These are phyloP conservation scores for Leishmania martiniquensis DNA, from an alignment of 208 protist species.

Conservation along the genomic window DNA sequence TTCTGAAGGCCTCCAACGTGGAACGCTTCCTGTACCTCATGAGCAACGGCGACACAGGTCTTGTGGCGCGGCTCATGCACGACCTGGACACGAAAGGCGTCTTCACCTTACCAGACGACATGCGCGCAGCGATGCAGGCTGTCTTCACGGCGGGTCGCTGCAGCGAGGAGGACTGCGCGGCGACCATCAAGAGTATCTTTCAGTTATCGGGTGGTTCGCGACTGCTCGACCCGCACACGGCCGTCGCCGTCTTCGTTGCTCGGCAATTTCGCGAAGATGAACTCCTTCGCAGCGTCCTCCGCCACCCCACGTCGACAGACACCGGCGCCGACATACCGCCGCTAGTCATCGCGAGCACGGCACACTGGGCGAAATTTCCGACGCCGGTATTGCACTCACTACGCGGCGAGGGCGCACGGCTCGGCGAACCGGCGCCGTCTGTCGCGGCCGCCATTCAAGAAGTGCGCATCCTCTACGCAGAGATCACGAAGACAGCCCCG, in stretches of 20 bases:
- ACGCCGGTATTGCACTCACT: slow-evolving; percentile 75
- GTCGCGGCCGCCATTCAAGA: slow-evolving; percentile 20
- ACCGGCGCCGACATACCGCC: slow-evolving; percentile 32
- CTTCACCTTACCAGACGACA: slow-evolving; percentile 59
- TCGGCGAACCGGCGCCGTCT: slow-evolving; percentile 15
- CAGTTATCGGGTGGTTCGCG: slow-evolving; percentile 44
- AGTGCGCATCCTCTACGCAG: slow-evolving; percentile 21
- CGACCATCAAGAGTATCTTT: slow-evolving; percentile 75
- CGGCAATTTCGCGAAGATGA: slow-evolving; percentile 53
- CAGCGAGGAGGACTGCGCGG: slow-evolving; percentile 74
- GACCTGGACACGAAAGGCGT: slow-evolving; percentile 59
- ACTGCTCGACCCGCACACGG: slow-evolving; percentile 89
- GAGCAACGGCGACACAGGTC: slow-evolving; percentile 65
- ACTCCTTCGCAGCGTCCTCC: slow-evolving; percentile 28
- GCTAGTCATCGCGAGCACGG: slow-evolving; percentile 79
- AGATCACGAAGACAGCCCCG: slow-evolving; percentile 12
- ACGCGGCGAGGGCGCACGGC: slow-evolving; percentile 43
- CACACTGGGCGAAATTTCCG: slow-evolving; percentile 90
- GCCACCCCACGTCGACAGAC: slow-evolving; percentile 23
- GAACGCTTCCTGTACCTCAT: slow-evolving; percentile 95
- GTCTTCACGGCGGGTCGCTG: slow-evolving; percentile 72
- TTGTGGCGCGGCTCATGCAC: slow-evolving; percentile 67
- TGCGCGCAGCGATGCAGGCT: slow-evolving; percentile 54
- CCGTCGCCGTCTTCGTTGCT: slow-evolving; percentile 80
- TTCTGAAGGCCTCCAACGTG: slow-evolving; percentile 95